Conservation (phyloP, 148 eudicot species). For the Rhododendron ferrugineum region DNA sequence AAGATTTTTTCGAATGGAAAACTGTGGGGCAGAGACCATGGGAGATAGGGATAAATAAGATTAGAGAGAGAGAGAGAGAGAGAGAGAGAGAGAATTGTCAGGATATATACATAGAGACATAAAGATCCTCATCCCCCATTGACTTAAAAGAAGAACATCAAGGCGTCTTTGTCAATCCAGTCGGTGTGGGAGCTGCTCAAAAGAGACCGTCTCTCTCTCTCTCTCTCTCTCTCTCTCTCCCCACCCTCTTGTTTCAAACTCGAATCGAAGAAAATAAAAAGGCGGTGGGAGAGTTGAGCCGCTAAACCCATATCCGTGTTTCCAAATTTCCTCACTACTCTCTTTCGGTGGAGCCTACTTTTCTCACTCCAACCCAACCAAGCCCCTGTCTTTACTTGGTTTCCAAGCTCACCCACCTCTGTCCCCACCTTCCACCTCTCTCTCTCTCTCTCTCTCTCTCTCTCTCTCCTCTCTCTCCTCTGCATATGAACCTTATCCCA, state of each 20-base stretch:
- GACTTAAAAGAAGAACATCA: conserved; percentile 6
- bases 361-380: conserved; percentile 5
- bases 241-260: no score
- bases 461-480: not conserved
- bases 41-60: not conserved
- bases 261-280: no score
- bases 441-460: not conserved
- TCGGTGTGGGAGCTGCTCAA: not conserved
- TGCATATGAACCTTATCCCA: not conserved
- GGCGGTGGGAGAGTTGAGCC: no score
- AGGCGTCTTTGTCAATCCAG: conserved; percentile 11
- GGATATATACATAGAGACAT: not conserved
- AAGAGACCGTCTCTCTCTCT: no score
- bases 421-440: not conserved
- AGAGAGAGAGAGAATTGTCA: not conserved
- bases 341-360: conserved; percentile 5
- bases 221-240: conserved; percentile 4
- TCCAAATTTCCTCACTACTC: not conserved
- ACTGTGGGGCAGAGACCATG: not conserved
- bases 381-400: conserved; percentile 31
- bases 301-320: no score
- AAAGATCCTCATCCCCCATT: conserved; percentile 1
- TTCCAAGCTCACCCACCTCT: conserved; percentile 31
- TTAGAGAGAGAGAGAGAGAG: not conserved
- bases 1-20: no score